phyloP scores from a whole-genome alignment of 177 flowering plant species.

The Vitis hybrid region DNA sequence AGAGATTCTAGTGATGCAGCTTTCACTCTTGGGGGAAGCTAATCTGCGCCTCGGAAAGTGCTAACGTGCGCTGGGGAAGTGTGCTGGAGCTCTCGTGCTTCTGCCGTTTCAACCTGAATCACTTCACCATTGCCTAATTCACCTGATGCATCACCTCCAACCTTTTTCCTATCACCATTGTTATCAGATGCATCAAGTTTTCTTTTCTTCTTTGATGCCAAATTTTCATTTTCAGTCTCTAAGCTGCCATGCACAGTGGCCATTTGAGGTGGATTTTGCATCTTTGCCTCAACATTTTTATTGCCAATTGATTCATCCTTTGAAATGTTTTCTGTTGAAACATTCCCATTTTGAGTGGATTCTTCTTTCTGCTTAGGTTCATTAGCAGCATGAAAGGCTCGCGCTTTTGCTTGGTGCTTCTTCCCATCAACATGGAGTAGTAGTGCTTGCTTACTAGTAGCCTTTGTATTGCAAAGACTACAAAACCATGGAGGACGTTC shows the following conservation, averaged over 20 bases:
- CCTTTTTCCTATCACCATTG: conserved; percentile 24
- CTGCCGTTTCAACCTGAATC: conserved; percentile 38
- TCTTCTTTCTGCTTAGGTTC: conserved; percentile 43
- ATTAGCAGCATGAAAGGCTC: conserved; percentile 73
- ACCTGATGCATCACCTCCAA: conserved; percentile 15
- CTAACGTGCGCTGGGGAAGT: too few species aligned
- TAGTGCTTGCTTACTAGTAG: conserved; percentile 81
- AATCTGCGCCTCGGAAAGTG: too few species aligned
- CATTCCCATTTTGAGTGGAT: conserved; percentile 28
- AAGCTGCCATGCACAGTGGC: conserved; percentile 5
- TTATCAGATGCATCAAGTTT: conserved; percentile 37
- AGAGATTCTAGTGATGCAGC: too few species aligned
- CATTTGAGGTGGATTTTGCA: conserved; percentile 25
- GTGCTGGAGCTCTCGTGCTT: conserved; percentile 3
- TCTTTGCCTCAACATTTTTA: conserved; percentile 26
- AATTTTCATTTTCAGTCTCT: conserved; percentile 33
- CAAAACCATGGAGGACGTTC: conserved; percentile 89
- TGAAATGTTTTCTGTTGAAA: conserved; percentile 19
- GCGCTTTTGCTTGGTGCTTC: conserved; percentile 87
- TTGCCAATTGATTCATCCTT: conserved; percentile 17
- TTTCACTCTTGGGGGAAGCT: too few species aligned
- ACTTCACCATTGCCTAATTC: conserved; percentile 53
- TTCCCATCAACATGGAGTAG: conserved; percentile 92
- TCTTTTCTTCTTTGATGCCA: conserved; percentile 49
- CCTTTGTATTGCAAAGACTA: conserved; percentile 85